phyloP scores from a whole-genome alignment of 2,329 filamentous ascomycete genomes.

The Colletotrichum sp. region DNA sequence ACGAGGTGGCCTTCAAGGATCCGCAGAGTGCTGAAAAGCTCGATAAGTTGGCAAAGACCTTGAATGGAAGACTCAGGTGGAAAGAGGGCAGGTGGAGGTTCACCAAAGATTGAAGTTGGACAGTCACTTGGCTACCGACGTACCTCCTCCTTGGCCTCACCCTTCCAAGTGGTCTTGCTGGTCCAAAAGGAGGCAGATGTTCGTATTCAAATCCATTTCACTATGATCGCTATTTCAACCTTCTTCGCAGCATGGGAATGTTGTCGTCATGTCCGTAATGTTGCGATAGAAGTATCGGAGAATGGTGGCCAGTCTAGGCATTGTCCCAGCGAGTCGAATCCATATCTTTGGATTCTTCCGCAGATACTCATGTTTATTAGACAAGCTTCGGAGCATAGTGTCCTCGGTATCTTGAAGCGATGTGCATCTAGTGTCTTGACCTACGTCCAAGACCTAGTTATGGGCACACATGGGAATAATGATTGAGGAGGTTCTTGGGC shows the following conservation, averaged over 20 bases:
- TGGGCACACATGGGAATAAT: background rate
- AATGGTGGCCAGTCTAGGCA: too few relatives aligned
- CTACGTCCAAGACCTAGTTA: background rate
- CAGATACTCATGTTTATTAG: background rate
- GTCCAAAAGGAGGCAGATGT: too few relatives aligned
- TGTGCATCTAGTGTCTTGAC: background rate
- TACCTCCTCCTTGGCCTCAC: background rate
- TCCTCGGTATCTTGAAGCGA: background rate
- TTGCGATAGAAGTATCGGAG: too few relatives aligned
- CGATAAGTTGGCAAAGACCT: background rate
- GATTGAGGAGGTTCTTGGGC: background rate
- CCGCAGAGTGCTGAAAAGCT: background rate
- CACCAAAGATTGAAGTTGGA: background rate
- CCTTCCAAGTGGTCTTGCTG: background rate
- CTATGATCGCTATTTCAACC: too few relatives aligned
- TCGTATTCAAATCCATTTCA: too few relatives aligned
- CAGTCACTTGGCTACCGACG: background rate
- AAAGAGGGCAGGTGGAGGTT: background rate
- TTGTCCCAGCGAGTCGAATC: too few relatives aligned
- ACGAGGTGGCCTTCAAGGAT: background rate
- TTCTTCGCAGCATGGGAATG: too few relatives aligned
- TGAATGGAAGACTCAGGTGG: background rate
- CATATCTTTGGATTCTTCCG: background rate
- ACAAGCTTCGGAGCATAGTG: background rate
- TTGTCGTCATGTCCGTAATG: too few relatives aligned